These are phyloP conservation scores for Akanthomyces lecanii DNA, from an alignment of 2,329 filamentous ascomycete species.

Conservation along the genomic window DNA sequence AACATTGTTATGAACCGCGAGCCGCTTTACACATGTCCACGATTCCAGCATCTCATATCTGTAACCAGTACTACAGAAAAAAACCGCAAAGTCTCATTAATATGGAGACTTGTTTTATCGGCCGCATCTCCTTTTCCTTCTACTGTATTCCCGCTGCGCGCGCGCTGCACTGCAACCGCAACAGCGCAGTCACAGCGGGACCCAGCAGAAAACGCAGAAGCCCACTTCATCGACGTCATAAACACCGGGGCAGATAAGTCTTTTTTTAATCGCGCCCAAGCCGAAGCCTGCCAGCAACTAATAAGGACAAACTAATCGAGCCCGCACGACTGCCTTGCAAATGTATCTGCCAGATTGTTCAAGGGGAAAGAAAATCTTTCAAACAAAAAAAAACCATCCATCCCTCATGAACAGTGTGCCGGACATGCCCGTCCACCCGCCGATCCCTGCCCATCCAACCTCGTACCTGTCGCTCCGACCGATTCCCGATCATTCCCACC, in stretches of 20 bases:
- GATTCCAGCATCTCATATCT: not conserved
- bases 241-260: slow-evolving; percentile 13
- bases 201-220: not conserved
- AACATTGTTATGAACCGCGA: not conserved
- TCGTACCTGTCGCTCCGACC: not conserved
- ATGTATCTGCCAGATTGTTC: no score
- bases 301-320: no score
- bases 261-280: not conserved
- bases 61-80: not conserved
- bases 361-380: no score
- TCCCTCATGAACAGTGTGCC: not conserved
- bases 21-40: no score
- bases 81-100: not conserved
- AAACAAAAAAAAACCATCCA: no score
- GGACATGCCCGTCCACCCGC: not conserved
- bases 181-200: not conserved
- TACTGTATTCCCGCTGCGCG: no score
- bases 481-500: not conserved
- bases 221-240: slow-evolving; percentile 13
- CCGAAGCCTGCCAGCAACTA: no score
- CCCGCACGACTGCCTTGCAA: no score
- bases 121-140: not conserved
- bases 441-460: not conserved
- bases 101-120: not conserved
- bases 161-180: not conserved